Percentiles rank a stretch among this genome's conserved stretches.
Conservation (phyloP, 1,284 basidiomycete species). For the Exobasidium cylindrosporum region DNA sequence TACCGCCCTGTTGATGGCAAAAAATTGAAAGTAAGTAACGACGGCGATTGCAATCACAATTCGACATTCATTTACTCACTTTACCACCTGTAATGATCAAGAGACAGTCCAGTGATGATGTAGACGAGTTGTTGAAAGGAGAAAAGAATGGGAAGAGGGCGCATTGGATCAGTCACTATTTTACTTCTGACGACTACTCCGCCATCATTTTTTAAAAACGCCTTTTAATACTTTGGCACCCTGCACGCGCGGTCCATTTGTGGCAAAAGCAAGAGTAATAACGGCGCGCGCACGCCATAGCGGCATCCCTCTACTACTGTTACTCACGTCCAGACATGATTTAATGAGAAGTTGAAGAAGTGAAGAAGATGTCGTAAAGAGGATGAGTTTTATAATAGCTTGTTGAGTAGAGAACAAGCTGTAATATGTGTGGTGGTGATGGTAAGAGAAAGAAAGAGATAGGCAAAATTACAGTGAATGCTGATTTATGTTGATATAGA, state of each 20-base stretch:
- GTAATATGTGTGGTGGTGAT: slow-evolving; percentile 13
- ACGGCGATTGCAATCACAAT: not conserved
- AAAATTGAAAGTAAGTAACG: slow-evolving; percentile 15
- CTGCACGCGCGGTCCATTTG: not conserved
- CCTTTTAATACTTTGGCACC: not conserved
- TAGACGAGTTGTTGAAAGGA: not conserved
- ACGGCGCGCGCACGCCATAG: not conserved
- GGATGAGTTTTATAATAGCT: too few species aligned
- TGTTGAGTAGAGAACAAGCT: too few species aligned
- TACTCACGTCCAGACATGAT: slow-evolving; percentile 18
- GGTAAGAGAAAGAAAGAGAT: slow-evolving; percentile 9
- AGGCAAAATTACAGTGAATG: too few species aligned
- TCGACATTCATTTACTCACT: not conserved
- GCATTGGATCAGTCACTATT: not conserved
- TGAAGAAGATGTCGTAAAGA: not conserved
- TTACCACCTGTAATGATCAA: not conserved
- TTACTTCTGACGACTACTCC: not conserved
- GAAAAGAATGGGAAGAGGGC: not conserved
- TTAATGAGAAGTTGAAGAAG: slow-evolving; percentile 11
- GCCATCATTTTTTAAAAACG: slow-evolving; percentile 3
- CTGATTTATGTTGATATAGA: too few species aligned
- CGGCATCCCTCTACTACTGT: not conserved
- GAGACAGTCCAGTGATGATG: slow-evolving; percentile 21
- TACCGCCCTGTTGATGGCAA: slow-evolving; percentile 54
- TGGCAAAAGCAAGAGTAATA: not conserved